phyloP scores from a whole-genome alignment of 192 early-diverging fungal species.

The Dissophora ornata region DNA sequence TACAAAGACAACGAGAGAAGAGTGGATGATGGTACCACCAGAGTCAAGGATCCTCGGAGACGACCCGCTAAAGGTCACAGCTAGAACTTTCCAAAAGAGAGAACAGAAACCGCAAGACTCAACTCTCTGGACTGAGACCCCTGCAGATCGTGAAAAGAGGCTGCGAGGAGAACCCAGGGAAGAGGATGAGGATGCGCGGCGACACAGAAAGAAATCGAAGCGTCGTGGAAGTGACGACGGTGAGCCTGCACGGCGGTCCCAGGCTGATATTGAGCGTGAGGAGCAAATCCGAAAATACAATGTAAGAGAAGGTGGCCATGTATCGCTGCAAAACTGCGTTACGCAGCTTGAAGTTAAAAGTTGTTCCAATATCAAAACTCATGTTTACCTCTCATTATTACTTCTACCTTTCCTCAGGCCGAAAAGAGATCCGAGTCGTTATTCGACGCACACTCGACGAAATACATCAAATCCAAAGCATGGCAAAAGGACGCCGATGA shows the following conservation, averaged over 20 bases:
- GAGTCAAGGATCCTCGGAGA: conserved; percentile 57
- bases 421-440: conserved; percentile 56
- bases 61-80: conserved; percentile 47
- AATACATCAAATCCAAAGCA: conserved; percentile 55
- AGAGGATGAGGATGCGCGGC: conserved; percentile 6
- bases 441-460: conserved; percentile 55
- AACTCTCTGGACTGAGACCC: conserved; percentile 69
- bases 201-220: conserved; percentile 30
- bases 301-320: too few relatives aligned
- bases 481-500: conserved; percentile 53
- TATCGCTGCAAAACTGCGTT: too few relatives aligned
- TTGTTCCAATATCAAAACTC: too few relatives aligned
- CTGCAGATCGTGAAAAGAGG: conserved; percentile 58
- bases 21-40: conserved; percentile 73
- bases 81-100: conserved; percentile 60
- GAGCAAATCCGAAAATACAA: conserved; percentile 46
- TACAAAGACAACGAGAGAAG: conserved; percentile 55
- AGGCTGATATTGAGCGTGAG: conserved; percentile 35
- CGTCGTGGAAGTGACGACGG: conserved; percentile 39
- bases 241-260: not conserved
- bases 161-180: conserved; percentile 45
- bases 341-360: too few relatives aligned
- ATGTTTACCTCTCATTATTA: too few relatives aligned
- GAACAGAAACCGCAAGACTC: conserved; percentile 57
- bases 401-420: conserved; percentile 55